Percentiles rank a stretch among this genome's conserved stretches.
These are phyloP conservation scores for Wickerhamiella kazuoi DNA, from an alignment of 805 yeast genomes.

Conservation along the genomic window DNA sequence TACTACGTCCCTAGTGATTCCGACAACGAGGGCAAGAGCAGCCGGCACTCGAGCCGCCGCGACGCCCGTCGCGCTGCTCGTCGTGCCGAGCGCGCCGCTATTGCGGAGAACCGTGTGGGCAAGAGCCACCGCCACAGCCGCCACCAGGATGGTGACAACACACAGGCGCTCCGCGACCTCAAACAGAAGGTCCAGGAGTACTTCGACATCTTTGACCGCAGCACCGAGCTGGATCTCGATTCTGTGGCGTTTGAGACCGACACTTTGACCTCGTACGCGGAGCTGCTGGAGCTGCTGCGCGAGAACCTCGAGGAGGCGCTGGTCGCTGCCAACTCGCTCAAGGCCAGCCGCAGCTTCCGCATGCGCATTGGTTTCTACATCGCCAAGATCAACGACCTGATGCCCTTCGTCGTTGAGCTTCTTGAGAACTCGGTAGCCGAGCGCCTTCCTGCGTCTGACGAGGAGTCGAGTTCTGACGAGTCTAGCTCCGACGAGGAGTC, in stretches of 20 bases:
- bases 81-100: background rate
- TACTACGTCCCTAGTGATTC: conserved; percentile 17
- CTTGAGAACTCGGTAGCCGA: conserved; percentile 12
- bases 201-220: conserved; percentile 14
- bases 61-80: conserved; percentile 3
- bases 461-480: conserved; percentile 5
- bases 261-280: conserved; percentile 11
- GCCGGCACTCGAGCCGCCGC: conserved; percentile 3
- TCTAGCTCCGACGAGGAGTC: conserved; percentile 4
- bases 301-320: conserved; percentile 13
- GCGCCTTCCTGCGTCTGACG: conserved; percentile 6
- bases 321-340: conserved; percentile 11
- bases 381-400: conserved; percentile 12
- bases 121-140: conserved; percentile 4
- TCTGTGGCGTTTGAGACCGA: conserved; percentile 14
- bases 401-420: conserved; percentile 13
- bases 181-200: conserved; percentile 15
- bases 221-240: conserved; percentile 15
- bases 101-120: background rate
- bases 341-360: conserved; percentile 14
- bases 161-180: conserved; percentile 5
- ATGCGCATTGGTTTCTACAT: conserved; percentile 16
- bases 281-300: conserved; percentile 14
- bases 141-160: background rate
- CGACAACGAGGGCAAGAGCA: conserved; percentile 9